phyloP scores from a whole-genome alignment of 352 stramenopile genomes.

The Pythium pyrilobum region DNA sequence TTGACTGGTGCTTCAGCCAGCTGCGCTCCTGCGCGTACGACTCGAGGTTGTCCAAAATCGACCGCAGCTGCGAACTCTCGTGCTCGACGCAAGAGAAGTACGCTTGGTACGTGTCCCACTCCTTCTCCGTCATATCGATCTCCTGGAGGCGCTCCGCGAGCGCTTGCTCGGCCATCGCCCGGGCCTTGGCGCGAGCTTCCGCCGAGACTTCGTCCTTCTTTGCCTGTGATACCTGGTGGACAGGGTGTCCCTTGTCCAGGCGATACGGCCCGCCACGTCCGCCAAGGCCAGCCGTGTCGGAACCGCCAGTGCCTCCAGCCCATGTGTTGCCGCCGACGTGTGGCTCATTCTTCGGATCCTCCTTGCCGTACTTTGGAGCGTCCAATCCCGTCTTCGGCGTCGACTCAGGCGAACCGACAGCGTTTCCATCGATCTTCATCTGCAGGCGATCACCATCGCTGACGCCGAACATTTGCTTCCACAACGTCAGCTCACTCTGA shows the following conservation, averaged over 20 bases:
- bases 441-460: slow-evolving; percentile 22
- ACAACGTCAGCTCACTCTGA: slow-evolving; percentile 40
- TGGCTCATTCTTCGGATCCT: slow-evolving; percentile 90
- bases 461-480: slow-evolving; percentile 65
- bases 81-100: slow-evolving; percentile 71
- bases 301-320: slow-evolving; percentile 91
- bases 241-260: slow-evolving; percentile 90
- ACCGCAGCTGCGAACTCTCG: slow-evolving; percentile 72
- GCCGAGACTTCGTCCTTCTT: slow-evolving; percentile 92
- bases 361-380: slow-evolving; percentile 91
- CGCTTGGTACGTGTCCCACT: slow-evolving; percentile 73
- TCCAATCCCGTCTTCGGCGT: slow-evolving; percentile 62
- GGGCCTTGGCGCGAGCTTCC: slow-evolving; percentile 58
- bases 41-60: slow-evolving; percentile 81
- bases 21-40: slow-evolving; percentile 79
- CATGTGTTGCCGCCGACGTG: slow-evolving; percentile 95
- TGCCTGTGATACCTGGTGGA: slow-evolving; percentile 93
- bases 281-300: slow-evolving; percentile 90
- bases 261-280: slow-evolving; percentile 93
- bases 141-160: slow-evolving; percentile 61
- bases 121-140: slow-evolving; percentile 84
- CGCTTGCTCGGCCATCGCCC: slow-evolving; percentile 68
- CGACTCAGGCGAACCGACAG: slow-evolving; percentile 31
- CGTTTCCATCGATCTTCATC: slow-evolving; percentile 43
- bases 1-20: slow-evolving; percentile 92